phyloP scores from a whole-genome alignment of 495 filamentous ascomycete genomes.

The Penicillium steckii region DNA sequence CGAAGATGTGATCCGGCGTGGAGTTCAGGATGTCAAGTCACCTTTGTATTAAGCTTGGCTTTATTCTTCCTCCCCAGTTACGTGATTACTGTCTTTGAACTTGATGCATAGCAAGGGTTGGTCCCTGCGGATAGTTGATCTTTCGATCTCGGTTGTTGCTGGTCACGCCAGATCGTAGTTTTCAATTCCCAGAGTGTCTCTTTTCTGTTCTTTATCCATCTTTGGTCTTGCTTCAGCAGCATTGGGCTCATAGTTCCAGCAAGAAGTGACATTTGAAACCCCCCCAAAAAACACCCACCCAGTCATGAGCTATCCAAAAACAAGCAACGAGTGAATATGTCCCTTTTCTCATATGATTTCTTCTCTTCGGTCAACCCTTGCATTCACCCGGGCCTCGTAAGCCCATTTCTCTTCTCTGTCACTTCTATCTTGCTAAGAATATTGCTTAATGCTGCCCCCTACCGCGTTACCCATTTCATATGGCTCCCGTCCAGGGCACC shows the following conservation, averaged over 20 bases:
- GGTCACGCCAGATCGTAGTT: conserved; percentile 37
- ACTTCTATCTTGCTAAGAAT: conserved; percentile 17
- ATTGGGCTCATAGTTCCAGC: neutral
- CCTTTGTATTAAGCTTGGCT: conserved; percentile 47
- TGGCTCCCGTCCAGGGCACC: neutral
- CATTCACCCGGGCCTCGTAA: conserved; percentile 13
- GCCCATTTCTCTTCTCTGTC: conserved; percentile 19
- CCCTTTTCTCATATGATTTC: conserved; percentile 21
- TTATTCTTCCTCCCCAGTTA: conserved; percentile 7
- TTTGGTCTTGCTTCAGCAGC: conserved; percentile 10
- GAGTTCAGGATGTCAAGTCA: conserved; percentile 75
- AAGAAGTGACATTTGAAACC: conserved; percentile 1
- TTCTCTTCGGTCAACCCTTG: conserved; percentile 4
- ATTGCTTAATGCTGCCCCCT: conserved; percentile 21
- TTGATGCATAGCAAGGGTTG: conserved; percentile 12
- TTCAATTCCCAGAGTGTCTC: conserved; percentile 6
- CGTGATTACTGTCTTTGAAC: conserved; percentile 19
- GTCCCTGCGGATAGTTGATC: conserved; percentile 13
- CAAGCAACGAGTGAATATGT: conserved; percentile 34
- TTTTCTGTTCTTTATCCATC: conserved; percentile 8
- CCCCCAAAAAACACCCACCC: conserved; percentile 7
- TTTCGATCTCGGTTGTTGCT: conserved; percentile 39
- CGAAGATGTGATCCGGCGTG: conserved; percentile 73
- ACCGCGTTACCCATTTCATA: conserved; percentile 3
- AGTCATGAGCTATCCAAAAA: conserved; percentile 31